These are phyloP conservation scores for Nakazawaea ishiwadae DNA, from an alignment of 805 yeast species.

Conservation along the genomic window DNA sequence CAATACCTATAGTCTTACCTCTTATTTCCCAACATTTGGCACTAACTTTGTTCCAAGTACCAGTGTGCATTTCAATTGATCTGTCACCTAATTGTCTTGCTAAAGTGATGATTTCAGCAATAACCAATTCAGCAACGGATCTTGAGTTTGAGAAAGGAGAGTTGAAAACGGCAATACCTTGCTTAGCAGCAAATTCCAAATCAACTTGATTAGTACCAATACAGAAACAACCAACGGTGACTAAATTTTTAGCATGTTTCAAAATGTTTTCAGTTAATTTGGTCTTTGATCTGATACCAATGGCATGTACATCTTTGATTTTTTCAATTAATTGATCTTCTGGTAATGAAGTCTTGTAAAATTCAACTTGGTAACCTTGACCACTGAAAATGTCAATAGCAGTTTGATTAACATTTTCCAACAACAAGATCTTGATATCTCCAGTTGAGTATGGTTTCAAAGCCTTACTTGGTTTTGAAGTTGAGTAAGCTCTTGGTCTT, in stretches of 20 bases:
- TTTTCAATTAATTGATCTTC: conserved; percentile 94
- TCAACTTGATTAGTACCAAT: conserved; percentile 99
- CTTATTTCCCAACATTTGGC: conserved; percentile 98
- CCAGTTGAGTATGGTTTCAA: conserved; percentile 95
- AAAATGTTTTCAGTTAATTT: conserved; percentile 76
- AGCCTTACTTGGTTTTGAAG: conserved; percentile 54
- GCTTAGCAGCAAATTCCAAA: conserved; percentile 82
- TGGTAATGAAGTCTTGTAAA: conserved; percentile 79
- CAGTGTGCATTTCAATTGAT: conserved; percentile 91
- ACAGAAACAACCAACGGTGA: conserved; percentile 95
- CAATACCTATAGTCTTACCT: conserved; percentile 95
- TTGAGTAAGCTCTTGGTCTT: conserved; percentile 33
- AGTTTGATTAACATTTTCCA: conserved; percentile 91
- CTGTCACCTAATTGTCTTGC: conserved; percentile 98
- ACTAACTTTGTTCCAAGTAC: conserved; percentile 96
- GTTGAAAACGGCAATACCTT: conserved; percentile 95
- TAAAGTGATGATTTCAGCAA: conserved; percentile 88
- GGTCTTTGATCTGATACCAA: conserved; percentile 97
- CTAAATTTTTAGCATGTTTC: conserved; percentile 82
- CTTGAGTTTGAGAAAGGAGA: conserved; percentile 98
- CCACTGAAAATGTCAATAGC: conserved; percentile 79
- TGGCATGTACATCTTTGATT: conserved; percentile 89
- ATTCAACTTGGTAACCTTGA: conserved; percentile 98
- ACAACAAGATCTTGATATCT: conserved; percentile 83
- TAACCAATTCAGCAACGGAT: conserved; percentile 96